Base-by-base conservation (phyloP, 345 rosid species). In the Triadica sebifera region DNA sequence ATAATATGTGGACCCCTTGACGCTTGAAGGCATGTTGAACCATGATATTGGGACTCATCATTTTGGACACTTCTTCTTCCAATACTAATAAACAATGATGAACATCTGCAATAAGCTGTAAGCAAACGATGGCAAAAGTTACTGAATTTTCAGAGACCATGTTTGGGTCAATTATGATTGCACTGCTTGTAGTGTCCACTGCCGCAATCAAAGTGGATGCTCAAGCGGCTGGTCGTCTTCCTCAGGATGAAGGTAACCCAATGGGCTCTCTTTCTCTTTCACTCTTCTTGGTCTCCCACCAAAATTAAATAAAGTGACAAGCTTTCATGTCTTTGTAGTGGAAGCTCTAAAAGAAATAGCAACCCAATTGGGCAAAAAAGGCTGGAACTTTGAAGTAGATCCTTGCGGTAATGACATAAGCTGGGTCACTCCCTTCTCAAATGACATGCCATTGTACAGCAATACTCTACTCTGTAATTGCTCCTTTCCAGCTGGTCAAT, bases 321-420 rank as follows among this genome's bases (percentile, higher is more conserved):
- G 34, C 69, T 75, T 46, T 46, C 3, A 9, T 10, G 1, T 8
- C 2, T 47, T 5, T 71, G 57, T 57, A 71, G 75, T 6, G 57
- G 47, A 12, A 13, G 67, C 67, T 17, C 6, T 72, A 2, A 52
- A 4, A 29, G 75, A 72, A 45, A 39, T 72, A 11, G 75, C 67
- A 25, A 50, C 29, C 16, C 75, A 72, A 60, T 25, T 71, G 56
- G 67, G 67, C 13, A 71, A 71, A 24, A 46, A 29, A 22, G 74
- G 47, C 24, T 71, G 67, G 74, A 71, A 71, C 39, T 25, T 45
- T 60, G 37, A 45, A 4, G 55, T 71, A 11, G 41, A 19, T 24
- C 67, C 56, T 10, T 71, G 74, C 29, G 12, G 56, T 19, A 47
- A 47, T 19, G 45, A 71, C 12, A 60, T 52, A 15, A 71, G 52